These are phyloP conservation scores for Aspergillus tubingensis DNA, from an alignment of 2,329 filamentous ascomycete species.

Conservation along the genomic window DNA sequence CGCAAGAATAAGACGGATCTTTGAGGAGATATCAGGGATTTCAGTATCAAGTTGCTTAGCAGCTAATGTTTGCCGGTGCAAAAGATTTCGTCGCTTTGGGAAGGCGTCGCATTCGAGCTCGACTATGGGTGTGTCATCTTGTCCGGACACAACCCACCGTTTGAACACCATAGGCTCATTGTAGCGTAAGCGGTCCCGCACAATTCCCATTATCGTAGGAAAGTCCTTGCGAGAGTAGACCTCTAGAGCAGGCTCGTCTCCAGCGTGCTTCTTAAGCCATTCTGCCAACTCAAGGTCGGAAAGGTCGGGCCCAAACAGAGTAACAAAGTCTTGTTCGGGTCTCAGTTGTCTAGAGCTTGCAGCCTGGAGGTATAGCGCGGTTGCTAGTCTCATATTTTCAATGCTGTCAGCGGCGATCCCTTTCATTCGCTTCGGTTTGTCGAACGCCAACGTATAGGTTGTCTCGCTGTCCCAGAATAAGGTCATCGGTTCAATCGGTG, in stretches of 20 bases:
- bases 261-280: constrained; percentile 28
- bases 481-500: constrained; percentile 24
- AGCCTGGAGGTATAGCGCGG: constrained; percentile 30
- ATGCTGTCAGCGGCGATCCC: constrained; percentile 24
- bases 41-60: constrained; percentile 11
- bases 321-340: constrained; percentile 26
- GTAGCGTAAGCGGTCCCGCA: constrained; percentile 29
- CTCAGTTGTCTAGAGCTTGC: constrained; percentile 12
- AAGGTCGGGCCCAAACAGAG: constrained; percentile 31
- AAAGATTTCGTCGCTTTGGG: constrained; percentile 31
- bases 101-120: constrained; percentile 31
- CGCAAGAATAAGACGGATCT: constrained; percentile 26
- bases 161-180: constrained; percentile 29
- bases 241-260: constrained; percentile 24
- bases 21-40: constrained; percentile 12
- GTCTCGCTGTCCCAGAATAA: constrained; percentile 33
- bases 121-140: constrained; percentile 11
- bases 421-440: constrained; percentile 9
- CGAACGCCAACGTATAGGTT: constrained; percentile 24
- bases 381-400: constrained; percentile 35
- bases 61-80: constrained; percentile 20
- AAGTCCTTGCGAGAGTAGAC: constrained; percentile 19
- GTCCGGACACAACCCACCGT: constrained; percentile 23
- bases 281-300: constrained; percentile 14
- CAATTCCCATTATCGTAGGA: constrained; percentile 21